Evolutionary conservation across 139 green algal genomes (phyloP), one percentile per base, ranked within the genome.

Genomic region (Micractinium conductrix): DNA sequence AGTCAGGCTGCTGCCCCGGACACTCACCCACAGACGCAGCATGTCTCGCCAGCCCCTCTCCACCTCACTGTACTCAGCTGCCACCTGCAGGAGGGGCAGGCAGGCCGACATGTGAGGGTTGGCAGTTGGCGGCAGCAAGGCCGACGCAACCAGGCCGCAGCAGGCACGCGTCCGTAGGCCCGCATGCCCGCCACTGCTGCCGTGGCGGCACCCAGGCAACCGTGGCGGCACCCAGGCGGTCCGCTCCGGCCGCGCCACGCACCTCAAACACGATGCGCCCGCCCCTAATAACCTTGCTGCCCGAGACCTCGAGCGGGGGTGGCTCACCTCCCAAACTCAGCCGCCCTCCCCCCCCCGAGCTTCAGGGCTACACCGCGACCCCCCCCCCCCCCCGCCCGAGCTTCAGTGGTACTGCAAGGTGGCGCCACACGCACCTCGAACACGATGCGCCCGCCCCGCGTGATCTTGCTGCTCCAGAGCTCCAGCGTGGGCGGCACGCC

Each of bases 401-500:
- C n/a, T n/a, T n/a, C n/a, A n/a, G n/a, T n/a, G n/a, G n/a, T n/a
- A n/a, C n/a, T n/a, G n/a, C n/a, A n/a, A n/a, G n/a, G n/a, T n/a
- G n/a, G n/a, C n/a, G n/a, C n/a, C 48, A 58, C 48, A 44, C 38
- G 16, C 38, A 53, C 69, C 42, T 65, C 83, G n/a, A n/a, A n/a
- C n/a, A n/a, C n/a, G 73, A 93, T 93, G 63, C 90, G 83, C 1
- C 78, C 90, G 9, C 86, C 76, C n/a, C 42, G 83, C 2, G 84
- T 89, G 16, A 88, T 63, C 80, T 92, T 90, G 62, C 80, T 91
- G 35, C 88, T 72, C 81, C 85, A 93, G 35, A 93, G 82, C 87
- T 93, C 88, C 72, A 92, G 85, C 0, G 74, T 71, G 10, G 67
- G 53, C 21, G 83, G 74, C n/a, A 26, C 21, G n/a, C 53, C 81